Evolutionary conservation across 257 asterid genomes (phyloP).

Genomic region (Anisodus acutangulus): DNA sequence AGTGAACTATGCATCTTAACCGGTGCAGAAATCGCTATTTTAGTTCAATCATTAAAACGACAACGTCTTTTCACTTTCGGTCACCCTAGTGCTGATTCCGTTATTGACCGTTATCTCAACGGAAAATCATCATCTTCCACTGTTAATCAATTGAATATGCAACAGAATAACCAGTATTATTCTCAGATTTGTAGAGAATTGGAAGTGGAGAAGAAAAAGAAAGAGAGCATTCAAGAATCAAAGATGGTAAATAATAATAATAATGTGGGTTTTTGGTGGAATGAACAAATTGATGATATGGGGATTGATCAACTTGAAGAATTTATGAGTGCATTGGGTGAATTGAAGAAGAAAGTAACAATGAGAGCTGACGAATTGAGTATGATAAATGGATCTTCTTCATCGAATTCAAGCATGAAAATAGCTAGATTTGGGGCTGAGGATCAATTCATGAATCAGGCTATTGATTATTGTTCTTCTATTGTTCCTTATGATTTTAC

Average conservation of each 20-base stretch:
- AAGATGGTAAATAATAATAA: neutral
- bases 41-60: conserved; percentile 44
- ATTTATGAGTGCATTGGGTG: conserved; percentile 38
- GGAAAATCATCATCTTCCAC: neutral
- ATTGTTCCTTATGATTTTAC: conserved; percentile 28
- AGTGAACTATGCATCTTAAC: conserved; percentile 45
- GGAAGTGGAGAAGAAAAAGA: conserved; percentile 38
- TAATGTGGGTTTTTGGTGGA: conserved; percentile 47
- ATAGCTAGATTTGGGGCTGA: conserved; percentile 17
- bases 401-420: conserved; percentile 1
- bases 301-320: conserved; percentile 54
- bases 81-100: conserved; percentile 33
- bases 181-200: conserved; percentile 35
- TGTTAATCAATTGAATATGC: neutral
- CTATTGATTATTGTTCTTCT: neutral
- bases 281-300: conserved; percentile 38
- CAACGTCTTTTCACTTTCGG: conserved; percentile 35
- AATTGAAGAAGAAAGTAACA: conserved; percentile 40
- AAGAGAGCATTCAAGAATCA: neutral
- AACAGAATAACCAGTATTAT: conserved; percentile 30
- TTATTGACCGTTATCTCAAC: conserved; percentile 30
- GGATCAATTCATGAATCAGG: neutral
- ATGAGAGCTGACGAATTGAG: conserved; percentile 37
- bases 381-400: conserved; percentile 25
- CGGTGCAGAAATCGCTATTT: conserved; percentile 38